These are phyloP conservation scores for Diddensiella transvaalensis DNA, from an alignment of 805 yeast genomes.

Conservation along the genomic window DNA sequence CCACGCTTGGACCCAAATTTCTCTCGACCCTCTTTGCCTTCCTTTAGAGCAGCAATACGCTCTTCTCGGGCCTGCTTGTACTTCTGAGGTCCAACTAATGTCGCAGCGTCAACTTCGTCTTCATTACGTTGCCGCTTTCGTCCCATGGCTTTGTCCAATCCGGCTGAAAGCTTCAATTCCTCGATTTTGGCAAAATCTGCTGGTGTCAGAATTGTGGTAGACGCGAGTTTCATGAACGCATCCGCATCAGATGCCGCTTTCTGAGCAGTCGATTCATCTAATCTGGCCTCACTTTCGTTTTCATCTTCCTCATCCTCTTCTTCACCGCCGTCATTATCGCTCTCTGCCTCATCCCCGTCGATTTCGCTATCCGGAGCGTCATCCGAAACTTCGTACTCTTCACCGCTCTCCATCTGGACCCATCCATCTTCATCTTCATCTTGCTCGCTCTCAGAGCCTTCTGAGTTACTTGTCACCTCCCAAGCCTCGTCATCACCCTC, in stretches of 20 bases:
- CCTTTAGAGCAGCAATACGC: conserved; percentile 78
- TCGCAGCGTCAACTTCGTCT: conserved; percentile 76
- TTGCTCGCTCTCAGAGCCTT: conserved; percentile 47
- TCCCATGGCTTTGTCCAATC: conserved; percentile 69
- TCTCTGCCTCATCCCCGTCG: conserved; percentile 55
- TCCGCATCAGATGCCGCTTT: conserved; percentile 22
- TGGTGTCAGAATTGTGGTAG: conserved; percentile 85
- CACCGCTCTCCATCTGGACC: conserved; percentile 81
- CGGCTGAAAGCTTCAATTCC: conserved; percentile 80
- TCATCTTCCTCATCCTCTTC: conserved; percentile 39
- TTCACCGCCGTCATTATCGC: conserved; percentile 45
- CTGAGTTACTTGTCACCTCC: conserved; percentile 51
- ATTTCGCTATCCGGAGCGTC: conserved; percentile 42
- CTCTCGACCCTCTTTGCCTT: conserved; percentile 91
- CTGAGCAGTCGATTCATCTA: conserved; percentile 17
- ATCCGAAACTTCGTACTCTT: conserved; percentile 58
- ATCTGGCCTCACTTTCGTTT: conserved; percentile 34
- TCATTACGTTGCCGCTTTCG: conserved; percentile 42
- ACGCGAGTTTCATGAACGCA: conserved; percentile 55
- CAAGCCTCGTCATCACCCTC: conserved; percentile 62
- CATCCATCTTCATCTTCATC: conserved; percentile 70
- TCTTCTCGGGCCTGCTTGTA: conserved; percentile 88
- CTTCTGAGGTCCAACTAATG: conserved; percentile 71
- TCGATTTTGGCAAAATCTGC: conserved; percentile 96
- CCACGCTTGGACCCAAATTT: conserved; percentile 88